Evolutionary conservation across 805 yeast species (phyloP), one percentile per base, ranked within the genome.

Genomic region (Starmerella asiatica): DNA sequence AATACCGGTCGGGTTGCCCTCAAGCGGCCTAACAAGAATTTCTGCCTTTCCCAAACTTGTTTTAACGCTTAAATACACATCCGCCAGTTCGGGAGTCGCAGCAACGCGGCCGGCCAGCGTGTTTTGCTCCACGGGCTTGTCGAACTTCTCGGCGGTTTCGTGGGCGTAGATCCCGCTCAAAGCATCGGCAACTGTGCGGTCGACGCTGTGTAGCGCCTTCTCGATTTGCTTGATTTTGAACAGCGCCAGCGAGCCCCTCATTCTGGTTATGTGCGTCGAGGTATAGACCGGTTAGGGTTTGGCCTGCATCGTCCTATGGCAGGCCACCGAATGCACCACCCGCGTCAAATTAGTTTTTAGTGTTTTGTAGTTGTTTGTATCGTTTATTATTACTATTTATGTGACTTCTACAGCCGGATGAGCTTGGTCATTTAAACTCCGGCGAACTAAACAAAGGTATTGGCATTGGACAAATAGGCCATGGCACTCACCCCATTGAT

Each of bases 1-100:
- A 45, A 83, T 51, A 48, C 94, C 94, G 17, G 93, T 83, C 23
- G 88, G 88, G 51, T 74, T 42, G 65, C 84, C 85, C 28, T 64
- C 62, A 3, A 69, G 68, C 11, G 82, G 63, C 53, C 68, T 72
- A 44, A 77, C 69, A 42, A 77, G 65, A 12, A 69, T 59, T 48
- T 40, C 45, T 29, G 42, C 49, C 38, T 38, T 37, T 38, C 54
- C 54, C 9, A 46, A 46, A 27, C 38, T 36, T 32, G 55, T 50
- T 30, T 45, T 34, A 17, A 48, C 52, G 39, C 47, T 43, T 37
- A 51, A 33, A 19, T 44, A 49, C 21, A 48, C 42, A 36, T 51
- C 55, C 21, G 51, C 50, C 15, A 51, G 51, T 49, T 48, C 52
- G 17, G 55, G 55, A 31, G 46, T 39, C n/a, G 50, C 43, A 6